Base-by-base conservation (phyloP, 2,329 filamentous ascomycete genomes). In the Xylariaceae sp. region DNA sequence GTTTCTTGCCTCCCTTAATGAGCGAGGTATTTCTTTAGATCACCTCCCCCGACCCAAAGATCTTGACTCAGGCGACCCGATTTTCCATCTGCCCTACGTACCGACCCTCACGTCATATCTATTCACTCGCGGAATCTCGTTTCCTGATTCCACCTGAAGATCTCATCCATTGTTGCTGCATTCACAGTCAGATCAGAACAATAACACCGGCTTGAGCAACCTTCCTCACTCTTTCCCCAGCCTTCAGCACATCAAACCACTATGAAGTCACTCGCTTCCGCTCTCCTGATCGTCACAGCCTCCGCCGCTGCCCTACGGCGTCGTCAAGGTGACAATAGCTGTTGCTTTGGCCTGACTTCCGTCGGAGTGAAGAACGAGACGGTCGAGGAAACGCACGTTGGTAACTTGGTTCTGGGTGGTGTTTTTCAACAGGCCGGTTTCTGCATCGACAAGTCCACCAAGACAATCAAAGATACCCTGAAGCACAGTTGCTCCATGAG, bases 401-500 rank as follows among this genome's bases (percentile, higher is more conserved):
- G 58, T 13, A 42, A 51, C 13, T 45, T 61, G 19, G 36, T 49
- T 24, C 45, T 60, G 2, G 57, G 54, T 2, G 53, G 55, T 11
- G 38, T 50, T 32, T 59, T 55, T 24, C 57, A 58, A 17, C 50
- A 58, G 34, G 56, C 50, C 32, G 49, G 47, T 1, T 60, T 61
- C 39, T 58, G 56, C 28, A 40, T 58, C 4, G 48, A 58, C 28
- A 44, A 45, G 37, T 43, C 40, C 11, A 44, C 46, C 6, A 51
- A 51, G 30, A 56, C 52, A 11, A 47, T 61, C 39, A 40, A 51
- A 26, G 57, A 60, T 37, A 19, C 34, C 12, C 44, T 55, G 4
- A 51, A 49, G 7, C 50, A 59, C 30, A 52, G 51, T 19, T 61
- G 58, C 50, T 59, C 56, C 41, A 57, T 60, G 51, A 46, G 48